phyloP scores from a whole-genome alignment of 2,329 filamentous ascomycete genomes.

The Fusarium nematophilum region DNA sequence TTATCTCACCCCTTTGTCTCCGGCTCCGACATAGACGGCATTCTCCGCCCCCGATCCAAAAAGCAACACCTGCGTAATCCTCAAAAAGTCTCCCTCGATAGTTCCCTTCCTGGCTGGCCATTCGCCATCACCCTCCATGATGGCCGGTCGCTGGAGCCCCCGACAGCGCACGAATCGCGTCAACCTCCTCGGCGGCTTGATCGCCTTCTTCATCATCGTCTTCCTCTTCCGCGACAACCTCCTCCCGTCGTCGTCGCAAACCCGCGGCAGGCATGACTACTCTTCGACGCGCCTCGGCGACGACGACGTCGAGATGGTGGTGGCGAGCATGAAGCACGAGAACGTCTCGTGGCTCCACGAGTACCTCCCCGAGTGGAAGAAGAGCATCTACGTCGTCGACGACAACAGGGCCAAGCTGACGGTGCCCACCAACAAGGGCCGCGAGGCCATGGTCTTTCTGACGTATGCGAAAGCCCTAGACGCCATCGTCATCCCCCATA shows the following conservation, averaged over 20 bases:
- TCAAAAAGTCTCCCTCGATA: not conserved
- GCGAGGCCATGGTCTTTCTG: constrained; percentile 65
- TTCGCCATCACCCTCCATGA: constrained; percentile 24
- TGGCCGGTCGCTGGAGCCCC: constrained; percentile 42
- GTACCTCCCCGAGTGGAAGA: constrained; percentile 59
- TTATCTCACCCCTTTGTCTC: not conserved
- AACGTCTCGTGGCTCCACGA: constrained; percentile 55
- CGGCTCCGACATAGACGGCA: not conserved
- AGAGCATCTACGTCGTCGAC: constrained; percentile 67
- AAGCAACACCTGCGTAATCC: constrained; percentile 3
- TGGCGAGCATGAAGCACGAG: constrained; percentile 49
- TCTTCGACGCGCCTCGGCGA: constrained; percentile 37
- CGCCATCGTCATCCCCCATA: too few species aligned
- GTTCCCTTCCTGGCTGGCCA: not conserved
- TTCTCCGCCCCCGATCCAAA: not conserved
- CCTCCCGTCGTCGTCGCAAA: constrained; percentile 27
- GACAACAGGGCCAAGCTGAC: constrained; percentile 59
- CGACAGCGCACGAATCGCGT: constrained; percentile 43
- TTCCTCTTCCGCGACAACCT: constrained; percentile 42
- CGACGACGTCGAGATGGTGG: constrained; percentile 48
- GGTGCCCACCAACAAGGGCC: constrained; percentile 62
- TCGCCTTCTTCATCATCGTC: constrained; percentile 40
- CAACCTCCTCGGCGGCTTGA: constrained; percentile 40
- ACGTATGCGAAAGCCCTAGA: constrained; percentile 49
- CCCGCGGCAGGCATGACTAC: constrained; percentile 26